Conservation (phyloP, 441 rosid species). For the Flueggea neowawraea region DNA sequence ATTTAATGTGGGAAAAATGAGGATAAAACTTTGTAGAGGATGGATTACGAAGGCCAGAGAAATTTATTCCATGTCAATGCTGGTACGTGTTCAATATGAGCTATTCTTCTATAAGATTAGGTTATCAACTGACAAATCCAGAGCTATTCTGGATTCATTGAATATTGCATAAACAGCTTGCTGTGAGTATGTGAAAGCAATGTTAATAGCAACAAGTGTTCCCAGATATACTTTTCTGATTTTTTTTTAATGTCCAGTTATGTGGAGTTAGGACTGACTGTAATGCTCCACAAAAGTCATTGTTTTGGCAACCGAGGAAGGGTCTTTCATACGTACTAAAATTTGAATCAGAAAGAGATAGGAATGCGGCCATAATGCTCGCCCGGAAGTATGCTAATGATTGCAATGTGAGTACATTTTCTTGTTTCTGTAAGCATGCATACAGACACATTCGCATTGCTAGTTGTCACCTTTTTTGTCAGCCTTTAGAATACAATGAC, state of each 20-base stretch:
- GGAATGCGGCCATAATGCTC: constrained; percentile 74
- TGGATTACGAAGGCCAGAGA: constrained; percentile 96
- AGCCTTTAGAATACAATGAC: too few relatives aligned
- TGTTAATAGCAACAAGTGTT: neutral
- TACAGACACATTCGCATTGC: neutral
- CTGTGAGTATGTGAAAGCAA: too few relatives aligned
- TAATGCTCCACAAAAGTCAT: constrained; percentile 49
- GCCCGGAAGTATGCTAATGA: constrained; percentile 84
- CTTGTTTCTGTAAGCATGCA: neutral
- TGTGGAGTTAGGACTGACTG: constrained; percentile 71
- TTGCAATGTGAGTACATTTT: constrained; percentile 53
- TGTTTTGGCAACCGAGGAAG: constrained; percentile 94
- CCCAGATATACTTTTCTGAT: constrained; percentile 4
- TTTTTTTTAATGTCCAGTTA: constrained; percentile 36
- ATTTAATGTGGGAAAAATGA: constrained; percentile 75
- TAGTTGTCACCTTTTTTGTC: neutral
- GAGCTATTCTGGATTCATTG: too few relatives aligned
- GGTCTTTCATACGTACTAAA: constrained; percentile 65
- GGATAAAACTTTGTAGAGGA: constrained; percentile 94
- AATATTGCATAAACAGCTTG: too few relatives aligned
- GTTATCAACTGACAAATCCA: neutral
- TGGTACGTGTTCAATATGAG: constrained; percentile 36
- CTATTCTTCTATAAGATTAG: neutral
- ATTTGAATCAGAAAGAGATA: constrained; percentile 88
- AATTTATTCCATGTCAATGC: constrained; percentile 80